phyloP scores from a whole-genome alignment of 805 yeast genomes.

The Spathaspora arborariae region DNA sequence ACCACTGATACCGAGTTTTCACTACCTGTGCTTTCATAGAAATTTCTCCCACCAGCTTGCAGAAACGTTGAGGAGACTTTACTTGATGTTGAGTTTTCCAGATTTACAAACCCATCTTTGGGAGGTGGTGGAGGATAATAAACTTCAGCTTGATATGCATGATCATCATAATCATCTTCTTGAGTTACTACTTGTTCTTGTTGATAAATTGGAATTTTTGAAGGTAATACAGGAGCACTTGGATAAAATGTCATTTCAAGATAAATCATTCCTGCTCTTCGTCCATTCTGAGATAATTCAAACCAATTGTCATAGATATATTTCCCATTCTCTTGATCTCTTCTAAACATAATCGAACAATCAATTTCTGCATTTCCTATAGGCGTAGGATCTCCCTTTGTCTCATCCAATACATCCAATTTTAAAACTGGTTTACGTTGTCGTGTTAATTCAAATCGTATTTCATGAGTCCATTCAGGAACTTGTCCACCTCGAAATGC shows the following conservation, averaged over 20 bases:
- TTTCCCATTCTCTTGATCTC: conserved; percentile 40
- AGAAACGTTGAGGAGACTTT: conserved; percentile 12
- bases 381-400: conserved; percentile 79
- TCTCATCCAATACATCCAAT: conserved; percentile 78
- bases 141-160: background rate
- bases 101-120: conserved; percentile 21
- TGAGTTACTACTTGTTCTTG: background rate
- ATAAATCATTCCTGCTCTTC: conserved; percentile 83
- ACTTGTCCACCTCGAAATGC: conserved; percentile 90
- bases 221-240: conserved; percentile 40
- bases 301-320: conserved; percentile 90
- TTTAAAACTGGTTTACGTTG: conserved; percentile 62
- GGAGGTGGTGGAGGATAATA: background rate
- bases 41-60: conserved; percentile 6
- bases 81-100: conserved; percentile 10
- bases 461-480: conserved; percentile 81
- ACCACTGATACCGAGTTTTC: conserved; percentile 10
- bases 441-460: conserved; percentile 61
- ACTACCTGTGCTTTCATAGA: background rate
- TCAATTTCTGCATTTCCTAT: conserved; percentile 82
- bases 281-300: conserved; percentile 58
- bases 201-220: conserved; percentile 20
- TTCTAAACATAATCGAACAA: conserved; percentile 62
- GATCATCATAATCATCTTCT: background rate
- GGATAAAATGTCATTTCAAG: conserved; percentile 93